These are phyloP conservation scores for Phalaenopsis hybrid DNA, from an alignment of 116 monocot species.

Conservation along the genomic window DNA sequence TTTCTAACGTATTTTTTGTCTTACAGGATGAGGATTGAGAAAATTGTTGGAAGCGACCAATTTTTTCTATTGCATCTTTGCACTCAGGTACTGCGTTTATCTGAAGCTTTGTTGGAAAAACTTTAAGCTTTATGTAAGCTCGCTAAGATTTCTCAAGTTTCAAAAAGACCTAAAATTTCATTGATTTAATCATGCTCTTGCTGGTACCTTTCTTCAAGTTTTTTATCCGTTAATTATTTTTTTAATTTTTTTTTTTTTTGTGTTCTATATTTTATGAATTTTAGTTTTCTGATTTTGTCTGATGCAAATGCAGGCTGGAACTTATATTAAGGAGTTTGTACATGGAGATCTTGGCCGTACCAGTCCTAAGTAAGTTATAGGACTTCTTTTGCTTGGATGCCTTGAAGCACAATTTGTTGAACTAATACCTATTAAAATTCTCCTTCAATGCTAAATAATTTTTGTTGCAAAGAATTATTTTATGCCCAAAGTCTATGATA, in stretches of 20 bases:
- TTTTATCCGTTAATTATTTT: neutral
- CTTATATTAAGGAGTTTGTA: conserved; percentile 98
- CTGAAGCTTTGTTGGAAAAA: neutral
- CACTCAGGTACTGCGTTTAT: conserved; percentile 54
- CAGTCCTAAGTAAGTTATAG: conserved; percentile 54
- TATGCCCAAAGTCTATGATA: no score
- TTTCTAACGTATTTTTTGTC: neutral
- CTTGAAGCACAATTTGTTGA: neutral
- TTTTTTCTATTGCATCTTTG: conserved; percentile 92
- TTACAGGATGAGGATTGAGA: conserved; percentile 80
- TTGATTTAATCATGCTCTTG: neutral
- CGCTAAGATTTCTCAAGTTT: neutral
- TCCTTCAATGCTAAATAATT: no score
- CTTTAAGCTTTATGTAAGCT: neutral
- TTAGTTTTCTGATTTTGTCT: neutral
- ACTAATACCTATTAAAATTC: neutral
- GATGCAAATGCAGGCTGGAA: conserved; percentile 64
- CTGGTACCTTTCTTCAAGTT: neutral
- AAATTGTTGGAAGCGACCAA: conserved; percentile 42
- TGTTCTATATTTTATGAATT: neutral
- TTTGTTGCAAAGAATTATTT: no score
- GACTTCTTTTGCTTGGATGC: neutral
- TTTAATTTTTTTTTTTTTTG: neutral
- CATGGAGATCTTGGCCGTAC: conserved; percentile 99
- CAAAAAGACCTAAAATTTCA: neutral